These are phyloP conservation scores for Asclepias syriaca DNA, from an alignment of 257 asterid species.

Conservation along the genomic window DNA sequence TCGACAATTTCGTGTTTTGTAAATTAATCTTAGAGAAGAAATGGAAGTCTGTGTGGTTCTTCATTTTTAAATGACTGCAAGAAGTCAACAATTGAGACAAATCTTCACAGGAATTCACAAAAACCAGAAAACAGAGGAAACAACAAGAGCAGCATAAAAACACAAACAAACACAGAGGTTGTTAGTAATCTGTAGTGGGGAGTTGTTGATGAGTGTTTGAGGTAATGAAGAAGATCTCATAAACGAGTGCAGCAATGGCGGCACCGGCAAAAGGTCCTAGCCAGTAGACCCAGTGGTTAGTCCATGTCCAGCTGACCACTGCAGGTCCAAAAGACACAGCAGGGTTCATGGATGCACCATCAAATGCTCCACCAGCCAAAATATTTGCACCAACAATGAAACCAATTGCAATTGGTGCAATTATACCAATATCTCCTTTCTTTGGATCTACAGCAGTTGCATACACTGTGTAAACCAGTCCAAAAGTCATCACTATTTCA, in stretches of 20 bases:
- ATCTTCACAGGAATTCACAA: not conserved
- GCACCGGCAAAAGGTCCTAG: conserved; percentile 72
- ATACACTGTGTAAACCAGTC: conserved; percentile 76
- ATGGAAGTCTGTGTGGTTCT: no score
- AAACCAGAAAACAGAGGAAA: not conserved
- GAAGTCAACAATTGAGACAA: conserved; percentile 15
- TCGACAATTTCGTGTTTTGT: no score
- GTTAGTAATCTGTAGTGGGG: conserved; percentile 48
- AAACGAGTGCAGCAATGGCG: conserved; percentile 55
- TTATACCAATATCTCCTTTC: conserved; percentile 64
- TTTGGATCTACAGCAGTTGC: conserved; percentile 85
- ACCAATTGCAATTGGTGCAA: conserved; percentile 83
- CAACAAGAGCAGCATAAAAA: not conserved
- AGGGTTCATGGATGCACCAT: conserved; percentile 88
- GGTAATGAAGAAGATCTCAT: conserved; percentile 52
- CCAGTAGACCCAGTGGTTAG: conserved; percentile 85
- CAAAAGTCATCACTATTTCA: conserved; percentile 84
- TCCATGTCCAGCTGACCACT: conserved; percentile 81
- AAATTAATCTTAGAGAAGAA: no score
- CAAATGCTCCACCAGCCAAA: conserved; percentile 78
- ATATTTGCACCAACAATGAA: conserved; percentile 87
- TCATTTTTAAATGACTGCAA: no score
- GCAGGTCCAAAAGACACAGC: conserved; percentile 91
- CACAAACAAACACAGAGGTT: not conserved
- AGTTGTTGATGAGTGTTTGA: conserved; percentile 52